Evolutionary conservation across 148 eudicot species (phyloP), one percentile per base, ranked within the genome.

Genomic region (Diospyros lotus): DNA sequence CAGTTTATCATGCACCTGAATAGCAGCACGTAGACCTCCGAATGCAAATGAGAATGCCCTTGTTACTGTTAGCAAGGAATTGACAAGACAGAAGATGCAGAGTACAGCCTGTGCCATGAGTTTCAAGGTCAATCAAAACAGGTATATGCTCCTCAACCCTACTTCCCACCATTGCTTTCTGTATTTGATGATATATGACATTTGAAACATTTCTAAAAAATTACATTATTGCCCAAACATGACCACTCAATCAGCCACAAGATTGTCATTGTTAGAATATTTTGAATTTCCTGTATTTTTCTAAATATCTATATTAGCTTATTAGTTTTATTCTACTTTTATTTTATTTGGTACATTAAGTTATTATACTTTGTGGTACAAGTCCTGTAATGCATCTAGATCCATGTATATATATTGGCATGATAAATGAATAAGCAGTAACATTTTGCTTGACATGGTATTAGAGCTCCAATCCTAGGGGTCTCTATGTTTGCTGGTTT

Each of bases 41-140:
- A 84, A 92, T 71, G 98, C 97, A 84, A 94, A 94, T 77, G 97
- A 85, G 82, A 94, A 94, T 55, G 98, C 89, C 85, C 98, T 87
- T 75, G 82, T 77, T 79, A 94, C 82, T 39, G 98, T 94, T 76
- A 92, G 82, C 61, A 83, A 28, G 65, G 98, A 94, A 82, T 94
- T 94, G 66, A 84, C 73, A 64, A 82, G 59, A 83, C 97, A 92
- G 84, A 94, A 92, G 67, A 89, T 71, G 77, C 92, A 62, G 73
- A 94, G 85, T 64, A 92, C 72, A 71, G 77, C 90, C 98, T 94
- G 92, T 72, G 73, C 11, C 64, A 79, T 46, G 63, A 79, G 66
- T 15, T 2, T 66, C 17, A 75, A 71, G 51, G 55, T 40, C 51
- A 66, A 64, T 52, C 3, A 38, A 15, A 48, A 52, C 44, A 61